Evolutionary conservation across 2,329 filamentous ascomycete genomes (phyloP).

Genomic region (Boeremia lycopersici): DNA sequence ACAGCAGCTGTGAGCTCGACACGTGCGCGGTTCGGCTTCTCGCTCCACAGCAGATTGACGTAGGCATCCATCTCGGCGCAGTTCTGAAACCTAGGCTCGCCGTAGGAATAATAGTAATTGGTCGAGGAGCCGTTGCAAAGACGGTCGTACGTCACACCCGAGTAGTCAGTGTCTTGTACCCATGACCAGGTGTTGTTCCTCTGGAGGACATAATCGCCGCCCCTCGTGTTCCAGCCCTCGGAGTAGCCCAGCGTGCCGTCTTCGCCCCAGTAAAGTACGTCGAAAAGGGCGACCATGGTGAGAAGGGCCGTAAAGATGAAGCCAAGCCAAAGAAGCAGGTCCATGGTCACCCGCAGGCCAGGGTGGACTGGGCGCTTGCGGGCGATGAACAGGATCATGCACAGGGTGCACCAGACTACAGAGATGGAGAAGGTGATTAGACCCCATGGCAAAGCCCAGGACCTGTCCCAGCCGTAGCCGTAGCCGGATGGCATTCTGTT

Average conservation of each 20-base stretch:
- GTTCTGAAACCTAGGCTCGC: conserved; percentile 17
- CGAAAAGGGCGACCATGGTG: conserved; percentile 22
- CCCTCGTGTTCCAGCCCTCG: background rate
- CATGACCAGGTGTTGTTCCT: conserved; percentile 44
- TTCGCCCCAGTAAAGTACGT: conserved; percentile 25
- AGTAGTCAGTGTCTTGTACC: conserved; percentile 13
- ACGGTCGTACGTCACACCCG: conserved; percentile 19
- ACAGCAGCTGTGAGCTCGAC: conserved; percentile 33
- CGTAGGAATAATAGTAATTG: background rate
- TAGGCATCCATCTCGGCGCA: conserved; percentile 42
- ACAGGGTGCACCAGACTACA: conserved; percentile 38
- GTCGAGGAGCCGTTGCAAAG: conserved; percentile 18
- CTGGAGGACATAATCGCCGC: conserved; percentile 31
- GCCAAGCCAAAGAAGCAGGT: conserved; percentile 45
- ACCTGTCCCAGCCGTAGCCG: conserved; percentile 22
- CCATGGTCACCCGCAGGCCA: conserved; percentile 41
- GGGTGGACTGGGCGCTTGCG: conserved; percentile 42
- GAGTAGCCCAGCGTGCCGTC: conserved; percentile 24
- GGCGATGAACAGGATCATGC: conserved; percentile 33
- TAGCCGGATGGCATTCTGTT: background rate
- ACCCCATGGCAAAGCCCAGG: conserved; percentile 24
- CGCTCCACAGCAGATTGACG: conserved; percentile 37
- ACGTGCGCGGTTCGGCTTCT: conserved; percentile 27
- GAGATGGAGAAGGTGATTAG: conserved; percentile 41
- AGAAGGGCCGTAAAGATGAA: conserved; percentile 38